These are phyloP conservation scores for Corymbia citriodora DNA, from an alignment of 441 rosid genomes.

Conservation along the genomic window DNA sequence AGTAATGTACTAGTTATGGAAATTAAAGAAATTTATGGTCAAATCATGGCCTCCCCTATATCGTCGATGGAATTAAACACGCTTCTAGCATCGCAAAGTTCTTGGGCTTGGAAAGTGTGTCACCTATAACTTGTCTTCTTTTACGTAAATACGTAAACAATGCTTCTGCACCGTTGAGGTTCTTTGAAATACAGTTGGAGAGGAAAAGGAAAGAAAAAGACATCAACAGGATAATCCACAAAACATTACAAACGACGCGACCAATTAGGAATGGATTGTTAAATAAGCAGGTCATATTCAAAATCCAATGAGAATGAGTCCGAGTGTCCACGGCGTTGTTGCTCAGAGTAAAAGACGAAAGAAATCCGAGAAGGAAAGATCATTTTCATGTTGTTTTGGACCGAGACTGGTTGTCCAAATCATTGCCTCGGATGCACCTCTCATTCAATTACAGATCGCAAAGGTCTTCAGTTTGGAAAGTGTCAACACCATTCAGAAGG, in stretches of 20 bases:
- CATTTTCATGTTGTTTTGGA: not conserved
- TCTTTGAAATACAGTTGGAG: not conserved
- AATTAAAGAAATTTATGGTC: not conserved
- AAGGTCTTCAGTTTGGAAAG: not conserved
- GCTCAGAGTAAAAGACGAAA: not conserved
- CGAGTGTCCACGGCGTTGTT: not conserved
- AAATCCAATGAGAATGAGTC: not conserved
- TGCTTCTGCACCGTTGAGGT: not conserved
- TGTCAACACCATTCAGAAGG: not conserved
- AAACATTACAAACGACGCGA: not conserved
- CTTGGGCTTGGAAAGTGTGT: not conserved
- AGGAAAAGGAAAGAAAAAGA: not conserved
- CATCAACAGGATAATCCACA: not conserved
- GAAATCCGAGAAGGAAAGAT: not conserved
- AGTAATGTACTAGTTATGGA: not conserved
- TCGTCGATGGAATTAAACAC: not conserved
- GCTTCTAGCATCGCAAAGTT: not conserved
- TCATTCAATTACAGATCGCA: not conserved
- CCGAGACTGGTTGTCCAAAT: not conserved
- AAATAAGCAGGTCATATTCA: not conserved
- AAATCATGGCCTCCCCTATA: not conserved
- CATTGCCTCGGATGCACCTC: not conserved
- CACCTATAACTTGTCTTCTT: not conserved
- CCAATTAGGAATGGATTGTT: not conserved
- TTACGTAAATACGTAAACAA: not conserved